Evolutionary conservation across 306 rosid genomes (phyloP).

Genomic region (Vigna angularis): DNA sequence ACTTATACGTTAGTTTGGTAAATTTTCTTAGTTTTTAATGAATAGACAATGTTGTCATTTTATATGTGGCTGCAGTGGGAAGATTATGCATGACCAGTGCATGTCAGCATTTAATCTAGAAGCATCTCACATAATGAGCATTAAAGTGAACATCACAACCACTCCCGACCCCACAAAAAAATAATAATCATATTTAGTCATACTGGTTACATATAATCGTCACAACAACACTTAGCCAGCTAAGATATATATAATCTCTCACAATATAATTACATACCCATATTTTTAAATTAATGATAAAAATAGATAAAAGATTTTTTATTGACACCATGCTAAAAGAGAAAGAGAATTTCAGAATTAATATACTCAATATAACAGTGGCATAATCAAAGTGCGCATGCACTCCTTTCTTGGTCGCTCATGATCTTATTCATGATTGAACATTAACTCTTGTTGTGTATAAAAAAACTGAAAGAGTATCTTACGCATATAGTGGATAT

Average conservation of each 20-base stretch:
- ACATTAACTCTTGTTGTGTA: background rate
- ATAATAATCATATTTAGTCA: background rate
- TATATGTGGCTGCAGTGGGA: background rate
- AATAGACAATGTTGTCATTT: background rate
- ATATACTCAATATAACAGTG: background rate
- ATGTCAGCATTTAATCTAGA: constrained; percentile 29
- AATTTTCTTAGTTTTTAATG: background rate
- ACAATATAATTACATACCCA: no score
- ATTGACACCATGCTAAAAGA: background rate
- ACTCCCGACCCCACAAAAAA: constrained; percentile 15
- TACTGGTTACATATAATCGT: background rate
- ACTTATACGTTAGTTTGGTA: background rate
- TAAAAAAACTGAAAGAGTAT: background rate
- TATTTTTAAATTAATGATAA: background rate
- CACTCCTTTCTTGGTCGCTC: background rate
- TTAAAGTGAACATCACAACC: constrained; percentile 37
- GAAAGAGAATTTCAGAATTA: background rate
- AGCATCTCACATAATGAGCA: constrained; percentile 9
- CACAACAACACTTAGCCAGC: background rate
- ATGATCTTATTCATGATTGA: constrained; percentile 20
- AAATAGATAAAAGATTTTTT: background rate
- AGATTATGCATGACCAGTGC: constrained; percentile 16
- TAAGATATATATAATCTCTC: background rate
- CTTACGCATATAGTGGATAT: background rate
- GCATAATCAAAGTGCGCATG: constrained; percentile 7